Base-by-base conservation (phyloP, 2,329 filamentous ascomycete species). In the Parastagonospora nodorum region DNA sequence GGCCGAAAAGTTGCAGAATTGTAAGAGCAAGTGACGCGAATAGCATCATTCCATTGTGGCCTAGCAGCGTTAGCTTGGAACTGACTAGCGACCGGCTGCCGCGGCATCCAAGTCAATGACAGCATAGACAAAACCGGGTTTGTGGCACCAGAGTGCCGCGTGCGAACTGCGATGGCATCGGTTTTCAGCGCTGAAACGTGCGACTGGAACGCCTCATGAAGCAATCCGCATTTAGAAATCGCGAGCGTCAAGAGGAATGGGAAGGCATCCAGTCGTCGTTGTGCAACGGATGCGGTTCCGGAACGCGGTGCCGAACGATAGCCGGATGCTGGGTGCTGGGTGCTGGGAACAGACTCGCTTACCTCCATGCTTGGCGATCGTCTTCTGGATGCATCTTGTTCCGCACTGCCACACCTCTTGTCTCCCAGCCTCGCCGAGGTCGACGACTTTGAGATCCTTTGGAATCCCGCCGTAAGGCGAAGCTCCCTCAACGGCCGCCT, bases 291-390 rank as follows among this genome's bases (percentile, higher is more conserved):
- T 14, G 11, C 12, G 15, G 19, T 48, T 30, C 14, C 39, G 38
- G 39, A 16, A 37, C 19, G 9, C 2, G 7, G 6, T 15, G 27
- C 16, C 27, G 16, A 43, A 12, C 31, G 19, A 27, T 16, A 43
- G 12, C 27, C 30, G 12, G 29, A 27, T 11, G 35, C 37, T 12
- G 16, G 14, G n/a, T 10, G 7, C 30, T 15, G 31, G 38, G 32
- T 16, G 12, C 14, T 19, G 39, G 45, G 12, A 42, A 15, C 8
- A 15, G 45, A 19, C 11, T 42, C 24, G 28, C 68, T 63, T 61
- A 73, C 70, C 69, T 48, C 71, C 71, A 53, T 73, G 68, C 53
- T 68, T 71, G 33, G 68, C 68, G 48, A 73, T 69, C 10, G 68
- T 62, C 45, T 72, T 73, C 38, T 63, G 67, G 41, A 72, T 63